These are phyloP conservation scores for Gossypium herbaceum DNA, from an alignment of 345 rosid species.

Conservation along the genomic window DNA sequence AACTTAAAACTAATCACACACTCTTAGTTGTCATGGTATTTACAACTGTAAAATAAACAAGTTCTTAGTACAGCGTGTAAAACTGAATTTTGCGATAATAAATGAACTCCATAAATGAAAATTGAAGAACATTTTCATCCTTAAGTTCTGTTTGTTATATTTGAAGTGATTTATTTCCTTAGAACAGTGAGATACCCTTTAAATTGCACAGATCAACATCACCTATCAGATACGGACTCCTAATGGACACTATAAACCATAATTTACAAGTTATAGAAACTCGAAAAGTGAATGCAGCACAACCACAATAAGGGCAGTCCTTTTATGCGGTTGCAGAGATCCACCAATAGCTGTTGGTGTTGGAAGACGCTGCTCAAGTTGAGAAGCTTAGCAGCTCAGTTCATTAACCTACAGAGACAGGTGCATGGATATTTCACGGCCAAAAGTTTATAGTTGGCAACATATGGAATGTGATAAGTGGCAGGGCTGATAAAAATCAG, in stretches of 20 bases:
- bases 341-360: too few relatives aligned
- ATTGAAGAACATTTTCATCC: not conserved
- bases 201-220: not conserved
- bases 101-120: not conserved
- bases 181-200: not conserved
- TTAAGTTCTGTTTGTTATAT: not conserved
- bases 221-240: not conserved
- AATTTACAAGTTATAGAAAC: not conserved
- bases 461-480: too few relatives aligned
- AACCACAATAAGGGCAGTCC: not conserved
- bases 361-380: too few relatives aligned
- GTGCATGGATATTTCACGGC: too few relatives aligned
- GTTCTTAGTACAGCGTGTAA: not conserved
- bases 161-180: not conserved
- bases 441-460: too few relatives aligned
- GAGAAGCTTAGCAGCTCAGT: too few relatives aligned
- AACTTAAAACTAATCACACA: not conserved
- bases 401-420: too few relatives aligned
- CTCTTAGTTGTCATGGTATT: not conserved
- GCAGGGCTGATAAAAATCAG: too few relatives aligned
- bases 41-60: not conserved
- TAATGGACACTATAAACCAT: not conserved
- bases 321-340: too few relatives aligned
- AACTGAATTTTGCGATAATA: not conserved
- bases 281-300: not conserved